Evolutionary conservation across 768 basidiomycete genomes (phyloP).

Genomic region (Russula sp.): DNA sequence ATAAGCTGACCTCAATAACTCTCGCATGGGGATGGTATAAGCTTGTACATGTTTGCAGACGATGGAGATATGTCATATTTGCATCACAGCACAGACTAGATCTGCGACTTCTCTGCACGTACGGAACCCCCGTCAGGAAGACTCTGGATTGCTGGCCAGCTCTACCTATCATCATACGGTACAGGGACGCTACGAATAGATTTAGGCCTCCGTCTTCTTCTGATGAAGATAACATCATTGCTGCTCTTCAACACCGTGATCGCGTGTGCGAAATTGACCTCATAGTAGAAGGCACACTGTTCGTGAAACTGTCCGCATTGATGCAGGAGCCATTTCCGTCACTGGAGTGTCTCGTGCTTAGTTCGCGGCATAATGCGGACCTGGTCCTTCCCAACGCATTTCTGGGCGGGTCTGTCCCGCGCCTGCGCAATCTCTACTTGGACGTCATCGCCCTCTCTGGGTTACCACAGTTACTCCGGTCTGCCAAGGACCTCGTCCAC

Average conservation of each 20-base stretch:
- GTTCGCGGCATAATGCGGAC: not conserved
- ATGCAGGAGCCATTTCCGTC: not conserved
- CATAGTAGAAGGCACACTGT: not conserved
- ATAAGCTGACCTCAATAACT: not conserved
- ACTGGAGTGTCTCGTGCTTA: not conserved
- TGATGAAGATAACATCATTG: slow-evolving; percentile 2
- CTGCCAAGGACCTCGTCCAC: not conserved
- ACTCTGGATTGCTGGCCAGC: slow-evolving; percentile 2
- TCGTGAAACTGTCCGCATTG: not conserved
- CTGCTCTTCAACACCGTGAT: not conserved
- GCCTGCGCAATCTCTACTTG: not conserved
- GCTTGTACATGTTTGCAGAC: slow-evolving; percentile 1
- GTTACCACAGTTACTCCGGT: not conserved
- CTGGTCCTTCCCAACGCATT: not conserved
- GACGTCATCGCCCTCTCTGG: not conserved
- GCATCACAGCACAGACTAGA: not conserved
- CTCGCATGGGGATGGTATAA: slow-evolving; percentile 2
- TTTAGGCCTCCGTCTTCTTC: not conserved
- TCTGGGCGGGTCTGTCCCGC: not conserved
- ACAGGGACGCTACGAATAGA: not conserved
- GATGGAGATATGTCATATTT: slow-evolving; percentile 2
- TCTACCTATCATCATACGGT: not conserved
- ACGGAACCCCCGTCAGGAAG: not conserved
- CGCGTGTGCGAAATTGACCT: slow-evolving; percentile 5
- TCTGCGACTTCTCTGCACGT: slow-evolving; percentile 10